phyloP scores from a whole-genome alignment of 371 early-diverging fungal species.

The Mucor lusitanicus region DNA sequence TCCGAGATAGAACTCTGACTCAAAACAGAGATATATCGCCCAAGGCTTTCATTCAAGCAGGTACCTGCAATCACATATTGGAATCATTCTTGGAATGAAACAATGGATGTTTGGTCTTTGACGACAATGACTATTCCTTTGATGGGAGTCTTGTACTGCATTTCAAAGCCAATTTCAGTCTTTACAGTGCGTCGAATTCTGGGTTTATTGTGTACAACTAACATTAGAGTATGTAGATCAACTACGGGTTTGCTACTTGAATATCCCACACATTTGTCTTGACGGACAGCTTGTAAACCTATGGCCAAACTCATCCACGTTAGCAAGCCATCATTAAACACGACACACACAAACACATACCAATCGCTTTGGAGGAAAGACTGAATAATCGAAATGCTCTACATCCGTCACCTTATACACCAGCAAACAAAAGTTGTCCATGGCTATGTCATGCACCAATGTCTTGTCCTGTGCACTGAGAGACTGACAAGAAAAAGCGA shows the following conservation, averaged over 20 bases:
- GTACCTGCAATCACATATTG: too few relatives aligned
- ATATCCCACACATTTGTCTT: constrained; percentile 7
- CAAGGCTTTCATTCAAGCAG: too few relatives aligned
- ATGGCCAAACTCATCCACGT: not conserved
- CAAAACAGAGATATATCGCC: too few relatives aligned
- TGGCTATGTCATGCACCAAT: constrained; percentile 65
- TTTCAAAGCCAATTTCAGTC: too few relatives aligned
- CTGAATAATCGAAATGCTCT: constrained; percentile 58
- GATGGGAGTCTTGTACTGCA: too few relatives aligned
- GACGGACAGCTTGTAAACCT: not conserved
- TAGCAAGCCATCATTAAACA: not conserved
- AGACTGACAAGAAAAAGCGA: constrained; percentile 59
- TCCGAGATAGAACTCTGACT: too few relatives aligned
- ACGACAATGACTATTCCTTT: too few relatives aligned
- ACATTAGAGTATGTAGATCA: too few relatives aligned
- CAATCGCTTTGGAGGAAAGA: constrained; percentile 54
- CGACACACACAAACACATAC: constrained; percentile 29
- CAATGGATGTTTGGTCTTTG: too few relatives aligned
- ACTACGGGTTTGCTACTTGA: constrained; percentile 11
- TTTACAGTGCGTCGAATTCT: too few relatives aligned
- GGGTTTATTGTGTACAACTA: too few relatives aligned
- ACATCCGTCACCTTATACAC: constrained; percentile 69
- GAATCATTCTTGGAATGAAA: too few relatives aligned
- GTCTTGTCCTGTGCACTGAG: constrained; percentile 39
- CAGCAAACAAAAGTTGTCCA: constrained; percentile 77